Evolutionary conservation across 73 alveolate species (phyloP).

Genomic region (Blepharisma stoltei): DNA sequence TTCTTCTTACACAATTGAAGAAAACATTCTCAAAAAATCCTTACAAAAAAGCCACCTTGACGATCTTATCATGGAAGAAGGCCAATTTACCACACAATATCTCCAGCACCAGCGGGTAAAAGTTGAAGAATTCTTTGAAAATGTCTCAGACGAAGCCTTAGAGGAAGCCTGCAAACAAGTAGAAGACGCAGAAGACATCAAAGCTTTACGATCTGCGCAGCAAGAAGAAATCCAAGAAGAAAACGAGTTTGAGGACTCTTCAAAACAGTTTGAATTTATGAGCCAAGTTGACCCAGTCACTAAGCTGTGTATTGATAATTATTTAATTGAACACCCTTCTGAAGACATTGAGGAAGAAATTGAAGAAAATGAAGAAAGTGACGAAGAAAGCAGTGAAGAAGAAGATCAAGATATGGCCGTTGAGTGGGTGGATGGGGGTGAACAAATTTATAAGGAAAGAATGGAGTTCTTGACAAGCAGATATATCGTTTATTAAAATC

Average conservation of each 20-base stretch:
- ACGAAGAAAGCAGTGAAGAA: not conserved
- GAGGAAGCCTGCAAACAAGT: constrained; percentile 25
- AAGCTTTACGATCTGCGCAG: not conserved
- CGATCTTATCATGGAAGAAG: constrained; percentile 90
- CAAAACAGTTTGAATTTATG: not conserved
- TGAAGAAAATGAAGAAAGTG: not conserved
- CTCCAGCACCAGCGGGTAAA: not conserved
- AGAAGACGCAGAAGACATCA: constrained; percentile 8
- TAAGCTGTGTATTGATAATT: not conserved
- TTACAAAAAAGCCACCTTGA: constrained; percentile 95
- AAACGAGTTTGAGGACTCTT: not conserved
- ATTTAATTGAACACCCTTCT: not conserved
- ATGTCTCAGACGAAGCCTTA: constrained; percentile 9
- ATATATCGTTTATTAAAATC: constrained; percentile 12
- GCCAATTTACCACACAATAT: constrained; percentile 39
- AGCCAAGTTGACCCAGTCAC: not conserved
- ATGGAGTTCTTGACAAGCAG: constrained; percentile 13
- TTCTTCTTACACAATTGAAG: constrained; percentile 88
- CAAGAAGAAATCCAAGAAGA: constrained; percentile 5
- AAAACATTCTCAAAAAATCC: constrained; percentile 90
- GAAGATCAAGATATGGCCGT: constrained; percentile 24
- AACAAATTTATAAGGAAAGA: not conserved
- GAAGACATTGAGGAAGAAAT: not conserved
- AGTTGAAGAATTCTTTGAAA: constrained; percentile 26
- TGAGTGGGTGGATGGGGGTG: constrained; percentile 1